Base-by-base conservation (phyloP, 2,329 filamentous ascomycete species). In the Lecanicillium sp. region DNA sequence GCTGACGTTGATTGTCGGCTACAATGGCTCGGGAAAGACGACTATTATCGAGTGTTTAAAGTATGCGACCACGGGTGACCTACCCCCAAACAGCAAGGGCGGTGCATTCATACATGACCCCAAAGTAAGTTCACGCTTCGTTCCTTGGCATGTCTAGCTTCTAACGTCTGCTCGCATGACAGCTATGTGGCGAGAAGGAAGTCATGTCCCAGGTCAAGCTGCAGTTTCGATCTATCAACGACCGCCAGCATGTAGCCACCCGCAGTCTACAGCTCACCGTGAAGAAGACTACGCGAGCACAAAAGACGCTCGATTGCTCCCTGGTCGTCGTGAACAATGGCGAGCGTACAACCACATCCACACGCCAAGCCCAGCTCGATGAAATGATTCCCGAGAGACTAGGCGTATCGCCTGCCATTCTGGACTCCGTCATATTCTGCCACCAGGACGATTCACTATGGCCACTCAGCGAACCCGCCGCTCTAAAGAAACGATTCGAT, bases 31-130 rank as follows among this genome's bases (percentile, higher is more conserved):
- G 1, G 92, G 92, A 45, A 98, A 98, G 67, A 98, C 92, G 9
- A 96, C 92, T 42, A 95, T 98, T 56, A 98, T 98, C 62, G 92
- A 98, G 62, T 94, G 88, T 58, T 83, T 98, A 54, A 95, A 95
- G 58, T 98, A 95, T 78, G 89, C 86, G 37, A 95, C 94, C 14
- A 95, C 89, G 7, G 94, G 92, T 41, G 85, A 94, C 53, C 75
- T 94, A 34, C 92, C 92, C 2, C 87, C 92, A 22, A 95, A 95
- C 67, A 89, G 82, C 66, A 84, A 81, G 50, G 83, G 84, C 19
- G 89, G 88, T 22, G 89, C 90, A 35, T 98, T 96, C 58, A 87
- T 98, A 46, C 90, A 98, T 58, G 92, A 98, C 53, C 92, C 92
- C n/a, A 92, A 92, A 65, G 75, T 84, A 58, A 19, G 18, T 16